Evolutionary conservation across 805 yeast species (phyloP).

Genomic region (Myxozyma neotropica): DNA sequence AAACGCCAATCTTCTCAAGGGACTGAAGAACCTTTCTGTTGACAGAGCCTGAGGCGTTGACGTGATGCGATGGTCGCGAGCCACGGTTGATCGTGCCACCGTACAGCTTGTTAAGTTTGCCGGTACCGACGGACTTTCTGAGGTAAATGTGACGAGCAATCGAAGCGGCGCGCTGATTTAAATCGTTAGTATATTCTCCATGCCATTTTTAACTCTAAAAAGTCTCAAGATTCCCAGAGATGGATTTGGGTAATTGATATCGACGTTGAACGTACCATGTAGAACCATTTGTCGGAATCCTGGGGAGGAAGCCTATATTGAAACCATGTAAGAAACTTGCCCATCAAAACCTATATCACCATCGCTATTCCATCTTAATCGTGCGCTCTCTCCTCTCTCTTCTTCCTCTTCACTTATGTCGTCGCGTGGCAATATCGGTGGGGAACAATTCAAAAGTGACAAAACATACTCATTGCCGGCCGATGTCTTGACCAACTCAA

Average conservation of each 20-base stretch:
- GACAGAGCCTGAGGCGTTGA: conserved; percentile 98
- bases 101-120: conserved; percentile 97
- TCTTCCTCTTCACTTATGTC: background rate
- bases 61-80: conserved; percentile 97
- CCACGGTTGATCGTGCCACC: conserved; percentile 99
- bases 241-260: no score
- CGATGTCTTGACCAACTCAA: conserved; percentile 98
- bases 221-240: no score
- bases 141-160: conserved; percentile 99
- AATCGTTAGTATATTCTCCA: background rate
- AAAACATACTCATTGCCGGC: conserved; percentile 76
- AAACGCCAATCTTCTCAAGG: conserved; percentile 96
- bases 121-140: conserved; percentile 99
- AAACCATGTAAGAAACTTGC: background rate
- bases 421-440: background rate
- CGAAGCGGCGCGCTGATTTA: conserved; percentile 91
- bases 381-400: background rate
- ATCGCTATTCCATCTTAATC: no score
- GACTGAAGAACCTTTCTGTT: conserved; percentile 99
- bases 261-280: conserved; percentile 46
- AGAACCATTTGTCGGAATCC: conserved; percentile 99
- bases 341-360: no score
- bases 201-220: no score
- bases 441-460: background rate
- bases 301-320: conserved; percentile 82